Percentiles rank a stretch among this genome's conserved stretches.
Conservation (phyloP, 352 stramenopile species). For the Globisporangium nunn region DNA sequence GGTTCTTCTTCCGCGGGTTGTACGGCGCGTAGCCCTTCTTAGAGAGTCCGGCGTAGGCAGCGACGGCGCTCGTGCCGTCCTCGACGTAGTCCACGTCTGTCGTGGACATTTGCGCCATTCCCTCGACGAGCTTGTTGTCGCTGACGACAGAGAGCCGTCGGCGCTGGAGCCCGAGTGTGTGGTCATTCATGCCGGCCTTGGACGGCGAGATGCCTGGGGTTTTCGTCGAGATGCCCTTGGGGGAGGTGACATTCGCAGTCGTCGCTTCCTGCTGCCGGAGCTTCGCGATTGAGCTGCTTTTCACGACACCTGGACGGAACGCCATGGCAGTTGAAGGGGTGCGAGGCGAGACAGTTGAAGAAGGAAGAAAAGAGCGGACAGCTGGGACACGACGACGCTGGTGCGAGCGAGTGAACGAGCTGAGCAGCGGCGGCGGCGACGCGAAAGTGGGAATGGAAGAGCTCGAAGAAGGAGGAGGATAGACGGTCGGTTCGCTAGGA, state of each 20-base stretch:
- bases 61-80: conserved; percentile 48
- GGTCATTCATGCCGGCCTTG: conserved; percentile 31
- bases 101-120: conserved; percentile 56
- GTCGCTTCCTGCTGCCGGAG: conserved; percentile 53
- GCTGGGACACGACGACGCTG: no score
- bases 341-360: conserved; percentile 1
- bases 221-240: conserved; percentile 76
- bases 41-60: conserved; percentile 65
- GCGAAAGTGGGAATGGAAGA: no score
- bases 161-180: conserved; percentile 54
- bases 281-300: conserved; percentile 46
- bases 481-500: no score
- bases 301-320: conserved; percentile 24
- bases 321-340: conserved; percentile 27
- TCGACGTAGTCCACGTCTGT: conserved; percentile 58
- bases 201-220: conserved; percentile 37
- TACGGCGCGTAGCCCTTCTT: conserved; percentile 88
- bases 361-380: conserved; percentile 5
- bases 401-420: no score
- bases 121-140: conserved; percentile 79
- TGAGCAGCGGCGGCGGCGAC: no score
- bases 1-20: conserved; percentile 97
- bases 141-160: conserved; percentile 66
- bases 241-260: conserved; percentile 64
- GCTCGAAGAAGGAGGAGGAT: no score